A percentile compares a stretch with the other conserved stretches of the same genome.
Conservation (phyloP, 257 asterid species). For the Linderniella brevidens region DNA sequence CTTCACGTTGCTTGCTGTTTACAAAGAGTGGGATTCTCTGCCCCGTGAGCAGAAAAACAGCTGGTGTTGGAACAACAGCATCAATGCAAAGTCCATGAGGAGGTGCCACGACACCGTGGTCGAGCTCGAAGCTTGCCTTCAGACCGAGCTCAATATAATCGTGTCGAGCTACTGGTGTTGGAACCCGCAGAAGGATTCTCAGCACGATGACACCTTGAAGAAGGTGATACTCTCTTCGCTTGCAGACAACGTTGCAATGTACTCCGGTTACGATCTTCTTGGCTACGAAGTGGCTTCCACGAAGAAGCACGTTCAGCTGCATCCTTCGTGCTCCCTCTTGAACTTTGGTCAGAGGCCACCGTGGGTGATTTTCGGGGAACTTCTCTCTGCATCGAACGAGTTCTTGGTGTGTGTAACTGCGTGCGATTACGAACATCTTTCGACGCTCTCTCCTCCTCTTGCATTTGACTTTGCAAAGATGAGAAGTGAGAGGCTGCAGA, state of each 20-base stretch:
- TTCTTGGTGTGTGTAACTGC: conserved; percentile 75
- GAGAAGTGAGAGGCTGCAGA: conserved; percentile 40
- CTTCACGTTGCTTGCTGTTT: conserved; percentile 86
- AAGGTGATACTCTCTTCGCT: conserved; percentile 51
- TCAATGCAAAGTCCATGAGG: conserved; percentile 82
- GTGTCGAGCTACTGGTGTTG: conserved; percentile 76
- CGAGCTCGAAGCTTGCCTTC: conserved; percentile 63
- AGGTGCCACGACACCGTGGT: conserved; percentile 70
- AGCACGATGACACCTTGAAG: conserved; percentile 40
- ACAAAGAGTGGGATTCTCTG: conserved; percentile 63
- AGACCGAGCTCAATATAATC: conserved; percentile 44
- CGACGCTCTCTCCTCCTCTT: conserved; percentile 47
- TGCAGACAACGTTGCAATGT: conserved; percentile 83
- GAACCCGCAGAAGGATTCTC: conserved; percentile 33
- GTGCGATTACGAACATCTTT: conserved; percentile 31
- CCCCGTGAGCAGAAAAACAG: conserved; percentile 31
- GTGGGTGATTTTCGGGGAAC: conserved; percentile 77
- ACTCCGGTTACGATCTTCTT: conserved; percentile 82
- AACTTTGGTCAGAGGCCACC: conserved; percentile 59
- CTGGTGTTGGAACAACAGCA: conserved; percentile 96
- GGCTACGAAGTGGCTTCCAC: conserved; percentile 76
- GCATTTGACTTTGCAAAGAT: conserved; percentile 43
- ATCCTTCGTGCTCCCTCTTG: conserved; percentile 74
- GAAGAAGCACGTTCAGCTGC: conserved; percentile 64
- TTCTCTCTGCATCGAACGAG: conserved; percentile 49